Conservation (phyloP, 179 eudicot genomes). For the Nepenthes alata region DNA sequence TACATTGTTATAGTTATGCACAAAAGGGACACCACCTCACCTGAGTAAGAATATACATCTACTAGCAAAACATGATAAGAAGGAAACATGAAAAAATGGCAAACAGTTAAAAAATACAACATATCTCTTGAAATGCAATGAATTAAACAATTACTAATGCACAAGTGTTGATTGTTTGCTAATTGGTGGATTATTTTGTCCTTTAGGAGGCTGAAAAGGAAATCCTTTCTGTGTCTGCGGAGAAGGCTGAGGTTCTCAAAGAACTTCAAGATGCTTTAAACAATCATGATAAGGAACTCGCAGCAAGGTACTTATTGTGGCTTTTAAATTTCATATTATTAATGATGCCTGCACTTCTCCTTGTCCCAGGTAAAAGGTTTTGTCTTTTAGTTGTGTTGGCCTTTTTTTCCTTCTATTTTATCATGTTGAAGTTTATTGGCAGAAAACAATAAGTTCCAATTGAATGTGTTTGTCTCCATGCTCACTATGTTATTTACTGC, state of each 20-base stretch:
- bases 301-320: slow-evolving; percentile 38
- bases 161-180: slow-evolving; percentile 3
- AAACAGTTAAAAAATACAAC: no score
- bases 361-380: no score
- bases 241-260: slow-evolving; percentile 66
- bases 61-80: neutral
- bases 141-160: no score
- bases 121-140: no score
- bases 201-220: slow-evolving; percentile 90
- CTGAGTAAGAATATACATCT: neutral
- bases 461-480: no score
- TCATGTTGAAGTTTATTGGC: no score
- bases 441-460: no score
- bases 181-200: slow-evolving; percentile 7
- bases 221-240: slow-evolving; percentile 40
- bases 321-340: neutral
- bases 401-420: no score
- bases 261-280: slow-evolving; percentile 65
- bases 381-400: no score
- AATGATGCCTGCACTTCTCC: no score
- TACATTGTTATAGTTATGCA: neutral
- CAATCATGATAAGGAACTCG: slow-evolving; percentile 56
- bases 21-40: neutral
- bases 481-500: no score
- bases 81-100: neutral